Conservation (phyloP, 2,329 filamentous ascomycete genomes). For the Botrytis cinerea region DNA sequence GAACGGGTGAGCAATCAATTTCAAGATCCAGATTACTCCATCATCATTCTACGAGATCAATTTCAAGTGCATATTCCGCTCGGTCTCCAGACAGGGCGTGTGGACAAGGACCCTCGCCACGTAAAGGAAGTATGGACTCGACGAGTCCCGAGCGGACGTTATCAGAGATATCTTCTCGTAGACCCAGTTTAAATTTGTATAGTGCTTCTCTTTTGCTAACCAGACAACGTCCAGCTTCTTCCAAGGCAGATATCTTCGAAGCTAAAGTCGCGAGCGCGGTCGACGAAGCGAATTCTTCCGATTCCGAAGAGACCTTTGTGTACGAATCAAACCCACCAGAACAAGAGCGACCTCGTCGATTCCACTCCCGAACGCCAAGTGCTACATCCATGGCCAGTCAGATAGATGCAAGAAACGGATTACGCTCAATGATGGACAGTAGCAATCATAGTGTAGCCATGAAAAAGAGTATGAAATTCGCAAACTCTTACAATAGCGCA, state of each 20-base stretch:
- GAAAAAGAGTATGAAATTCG: slow-evolving; percentile 78
- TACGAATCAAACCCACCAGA: slow-evolving; percentile 96
- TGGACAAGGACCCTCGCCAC: slow-evolving; percentile 38
- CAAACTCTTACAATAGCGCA: slow-evolving; percentile 69
- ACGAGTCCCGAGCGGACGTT: slow-evolving; percentile 36
- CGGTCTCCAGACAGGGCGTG: slow-evolving; percentile 30
- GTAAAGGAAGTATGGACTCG: slow-evolving; percentile 32
- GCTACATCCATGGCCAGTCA: slow-evolving; percentile 81
- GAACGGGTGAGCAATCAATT: slow-evolving; percentile 64
- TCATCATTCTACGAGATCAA: slow-evolving; percentile 40
- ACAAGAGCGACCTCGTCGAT: slow-evolving; percentile 60
- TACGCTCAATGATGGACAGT: slow-evolving; percentile 51
- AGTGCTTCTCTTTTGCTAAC: slow-evolving; percentile 51
- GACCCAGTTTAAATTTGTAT: slow-evolving; percentile 44
- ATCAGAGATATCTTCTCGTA: slow-evolving; percentile 41
- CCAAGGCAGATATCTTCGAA: slow-evolving; percentile 97
- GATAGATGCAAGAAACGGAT: slow-evolving; percentile 54
- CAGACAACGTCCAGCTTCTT: slow-evolving; percentile 64
- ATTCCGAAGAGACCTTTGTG: slow-evolving; percentile 97
- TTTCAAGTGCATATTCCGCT: slow-evolving; percentile 29
- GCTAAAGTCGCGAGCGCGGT: slow-evolving; percentile 95
- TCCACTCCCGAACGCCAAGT: slow-evolving; percentile 92
- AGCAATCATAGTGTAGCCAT: neutral
- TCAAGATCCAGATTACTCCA: slow-evolving; percentile 45
- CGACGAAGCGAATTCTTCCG: slow-evolving; percentile 92